phyloP scores from a whole-genome alignment of 1,284 basidiomycete species.

The Ganoderma multipileum region DNA sequence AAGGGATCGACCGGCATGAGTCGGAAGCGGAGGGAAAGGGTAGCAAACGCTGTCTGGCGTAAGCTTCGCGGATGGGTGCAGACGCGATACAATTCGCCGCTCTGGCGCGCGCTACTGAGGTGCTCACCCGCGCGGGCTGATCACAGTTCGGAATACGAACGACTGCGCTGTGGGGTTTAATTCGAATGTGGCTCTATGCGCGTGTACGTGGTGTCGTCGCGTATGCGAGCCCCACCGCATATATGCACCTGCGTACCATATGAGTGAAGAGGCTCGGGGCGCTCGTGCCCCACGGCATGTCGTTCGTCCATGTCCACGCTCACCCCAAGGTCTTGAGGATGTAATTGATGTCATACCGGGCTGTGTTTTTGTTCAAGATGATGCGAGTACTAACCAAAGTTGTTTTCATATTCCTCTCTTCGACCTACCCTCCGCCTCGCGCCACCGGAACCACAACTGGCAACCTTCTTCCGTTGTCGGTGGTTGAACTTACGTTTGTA shows the following conservation, averaged over 20 bases:
- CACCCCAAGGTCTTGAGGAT: neutral
- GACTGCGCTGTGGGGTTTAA: neutral
- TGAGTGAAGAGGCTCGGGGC: neutral
- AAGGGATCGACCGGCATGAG: neutral
- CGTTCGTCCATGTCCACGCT: neutral
- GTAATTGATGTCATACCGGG: neutral
- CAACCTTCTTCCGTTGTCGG: neutral
- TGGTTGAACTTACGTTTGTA: neutral
- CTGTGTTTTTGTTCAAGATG: neutral
- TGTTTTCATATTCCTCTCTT: neutral
- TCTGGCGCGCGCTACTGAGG: neutral
- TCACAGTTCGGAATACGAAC: neutral
- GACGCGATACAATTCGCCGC: neutral
- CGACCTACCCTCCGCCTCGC: neutral
- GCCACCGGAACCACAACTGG: neutral
- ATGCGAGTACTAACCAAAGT: neutral
- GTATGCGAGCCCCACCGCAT: neutral
- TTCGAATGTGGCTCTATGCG: neutral
- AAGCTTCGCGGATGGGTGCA: slow-evolving; percentile 10
- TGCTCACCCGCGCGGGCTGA: neutral
- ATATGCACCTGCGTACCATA: neutral
- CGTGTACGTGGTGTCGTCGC: neutral
- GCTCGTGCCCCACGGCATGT: neutral
- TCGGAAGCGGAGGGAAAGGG: neutral
- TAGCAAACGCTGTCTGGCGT: neutral